Percentiles rank a stretch among this genome's conserved stretches.
phyloP scores from a whole-genome alignment of 176 grass and related monocot genomes.

The Raddia guianensis region DNA sequence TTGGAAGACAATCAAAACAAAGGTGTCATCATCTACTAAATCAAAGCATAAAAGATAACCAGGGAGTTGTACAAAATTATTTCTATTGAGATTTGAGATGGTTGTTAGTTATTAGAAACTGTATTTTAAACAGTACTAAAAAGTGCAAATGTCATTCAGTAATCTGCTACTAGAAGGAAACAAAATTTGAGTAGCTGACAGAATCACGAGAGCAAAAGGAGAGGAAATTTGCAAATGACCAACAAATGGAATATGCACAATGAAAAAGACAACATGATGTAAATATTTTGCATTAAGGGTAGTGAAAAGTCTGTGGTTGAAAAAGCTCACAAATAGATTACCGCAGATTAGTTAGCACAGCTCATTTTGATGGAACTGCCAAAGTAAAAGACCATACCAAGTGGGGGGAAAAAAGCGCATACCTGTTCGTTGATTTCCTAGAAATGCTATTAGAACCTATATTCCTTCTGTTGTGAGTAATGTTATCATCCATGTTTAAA shows the following conservation, averaged over 20 bases:
- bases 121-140: conserved; percentile 15
- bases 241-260: conserved; percentile 16
- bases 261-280: conserved; percentile 11
- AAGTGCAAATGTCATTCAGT: not conserved
- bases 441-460: not conserved
- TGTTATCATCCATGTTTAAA: not conserved
- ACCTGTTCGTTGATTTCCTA: conserved; percentile 23
- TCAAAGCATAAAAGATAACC: conserved; percentile 9
- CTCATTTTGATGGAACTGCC: not conserved
- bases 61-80: not conserved
- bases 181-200: not conserved
- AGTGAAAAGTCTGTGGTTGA: not conserved
- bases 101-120: not conserved
- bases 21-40: not conserved
- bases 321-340: not conserved
- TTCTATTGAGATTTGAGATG: not conserved
- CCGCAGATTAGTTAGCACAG: conserved; percentile 20
- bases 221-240: not conserved
- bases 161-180: not conserved
- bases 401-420: conserved; percentile 16
- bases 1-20: conserved; percentile 18
- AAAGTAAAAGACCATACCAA: not conserved
- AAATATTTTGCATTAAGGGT: conserved; percentile 24
- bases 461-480: not conserved
- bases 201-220: not conserved